Base-by-base conservation (phyloP, 2,329 filamentous ascomycete species). In the Trichoderma arundinaceum region DNA sequence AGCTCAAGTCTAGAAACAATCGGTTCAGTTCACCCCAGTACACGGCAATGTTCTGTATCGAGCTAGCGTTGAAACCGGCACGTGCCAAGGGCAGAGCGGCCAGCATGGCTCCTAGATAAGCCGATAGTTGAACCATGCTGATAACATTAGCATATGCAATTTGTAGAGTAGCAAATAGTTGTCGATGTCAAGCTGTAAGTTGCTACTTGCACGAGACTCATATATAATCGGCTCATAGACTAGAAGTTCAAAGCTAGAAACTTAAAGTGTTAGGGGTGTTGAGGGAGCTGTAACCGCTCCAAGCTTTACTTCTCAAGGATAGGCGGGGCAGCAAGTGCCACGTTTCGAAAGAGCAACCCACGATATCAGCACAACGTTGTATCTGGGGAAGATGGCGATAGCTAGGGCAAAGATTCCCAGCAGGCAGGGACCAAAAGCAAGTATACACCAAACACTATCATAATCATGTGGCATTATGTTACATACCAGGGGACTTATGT, bases 1-100 rank as follows among this genome's bases (percentile, higher is more conserved):
- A 28, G 22, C 22, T 28, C 22, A 28, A 28, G 22, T 28, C 22
- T 4, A 28, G 4, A 28, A 28, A 28, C 22, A 28, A 28, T 28
- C 22, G 22, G 4, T 28, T 28, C 7, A 38, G 60, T 76, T 71
- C 75, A 78, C 88, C 88, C 88, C 88, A 91, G 74, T 91, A 91
- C 1, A 90, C 80, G 32, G 84, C 87, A 63, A 91, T 72, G 71
- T 90, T 90, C 60, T 74, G 79, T 1, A 72, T 70, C 0, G 81
- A 79, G n/a, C 71, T 72, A 6, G 83, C 67, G 67, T 82, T 76
- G 69, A 86, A 83, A 12, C 77, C 80, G 12, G 79, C 81, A 32
- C 75, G 68, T 22, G 70, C 76, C 2, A 71, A 65, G 3, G 78
- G 75, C n/a, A 75, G 68, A 15, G 68, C 49, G 60, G 70, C 68